Base-by-base conservation (phyloP, 2,329 filamentous ascomycete genomes). In the Penicillium sp. region DNA sequence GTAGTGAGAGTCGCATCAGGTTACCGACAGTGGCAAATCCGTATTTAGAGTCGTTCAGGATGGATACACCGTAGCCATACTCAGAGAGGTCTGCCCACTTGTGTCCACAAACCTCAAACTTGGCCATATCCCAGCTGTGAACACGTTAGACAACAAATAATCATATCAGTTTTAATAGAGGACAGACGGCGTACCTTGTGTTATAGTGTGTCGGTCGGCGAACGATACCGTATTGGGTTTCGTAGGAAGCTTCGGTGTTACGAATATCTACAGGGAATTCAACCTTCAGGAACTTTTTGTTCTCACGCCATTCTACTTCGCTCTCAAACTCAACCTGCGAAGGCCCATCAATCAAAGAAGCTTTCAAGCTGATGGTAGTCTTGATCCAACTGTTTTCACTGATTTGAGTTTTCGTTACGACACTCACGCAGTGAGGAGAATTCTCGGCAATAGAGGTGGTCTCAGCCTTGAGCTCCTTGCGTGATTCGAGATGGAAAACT, bases 211-310 rank as follows among this genome's bases (percentile, higher is more conserved):
- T 99, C 2, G 94, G 93, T 28, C 94, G 84, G 63, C 85, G 85
- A 61, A 94, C 87, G 64, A 97, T 85, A 64, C 93, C 93, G 68
- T 90, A 97, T 66, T 96, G 92, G 7, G 91, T 96, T 74, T 99
- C 94, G 71, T 99, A 99, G 12, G 86, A 90, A 30, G 94, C 94
- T 74, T 97, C 91, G 0, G 88, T 96, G 74, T 93, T 97, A 64
- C 86, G 84, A 61, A 97, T 82, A 66, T 95, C 88, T 61, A 97
- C 92, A 0, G 94, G 93, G 75, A 99, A 99, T 71, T 99, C 94
- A 51, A 97, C 93, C 79, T 99, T 99, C 68, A 99, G 83, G 80
- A 97, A 97, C 70, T 94, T 96, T 88, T 94, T 97, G 12, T 85
- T 91, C 73, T 99, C 94, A 64, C 88, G 89, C 94, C 94, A 99